phyloP scores from a whole-genome alignment of 495 filamentous ascomycete species.

The Penicillium robsamsonii region DNA sequence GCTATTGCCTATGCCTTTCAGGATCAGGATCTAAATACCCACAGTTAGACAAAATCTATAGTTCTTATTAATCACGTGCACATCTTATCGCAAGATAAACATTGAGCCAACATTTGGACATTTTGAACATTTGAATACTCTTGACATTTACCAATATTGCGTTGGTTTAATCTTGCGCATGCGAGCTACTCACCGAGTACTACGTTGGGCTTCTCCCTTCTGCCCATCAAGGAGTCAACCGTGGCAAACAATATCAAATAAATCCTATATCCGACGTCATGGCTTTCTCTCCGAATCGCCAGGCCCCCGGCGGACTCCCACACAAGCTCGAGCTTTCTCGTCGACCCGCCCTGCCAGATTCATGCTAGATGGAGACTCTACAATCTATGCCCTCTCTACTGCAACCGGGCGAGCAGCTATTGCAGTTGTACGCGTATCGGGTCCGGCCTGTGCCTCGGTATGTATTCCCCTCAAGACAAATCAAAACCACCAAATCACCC shows the following conservation, averaged over 20 bases:
- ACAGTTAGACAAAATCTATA: background rate
- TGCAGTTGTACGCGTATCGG: constrained; percentile 86
- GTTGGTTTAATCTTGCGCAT: constrained; percentile 29
- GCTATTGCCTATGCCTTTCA: background rate
- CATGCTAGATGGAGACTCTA: constrained; percentile 46
- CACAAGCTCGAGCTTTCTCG: constrained; percentile 27
- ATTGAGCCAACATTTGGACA: background rate
- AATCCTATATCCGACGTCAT: constrained; percentile 15
- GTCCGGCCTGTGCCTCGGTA: constrained; percentile 69
- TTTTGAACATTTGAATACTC: too few relatives aligned
- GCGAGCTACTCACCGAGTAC: constrained; percentile 27
- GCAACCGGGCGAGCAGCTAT: constrained; percentile 85
- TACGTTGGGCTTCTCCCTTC: constrained; percentile 31
- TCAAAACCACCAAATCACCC: constrained; percentile 11
- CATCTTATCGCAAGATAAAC: background rate
- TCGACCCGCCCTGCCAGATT: constrained; percentile 15
- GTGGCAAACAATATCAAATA: constrained; percentile 9
- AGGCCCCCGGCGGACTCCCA: background rate
- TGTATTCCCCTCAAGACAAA: constrained; percentile 22
- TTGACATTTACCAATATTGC: background rate
- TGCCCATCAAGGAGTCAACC: constrained; percentile 24
- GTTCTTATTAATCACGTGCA: background rate
- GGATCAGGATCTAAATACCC: background rate
- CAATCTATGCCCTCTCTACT: constrained; percentile 92
- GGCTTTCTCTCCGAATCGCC: constrained; percentile 8